Percentiles rank a stretch among this genome's conserved stretches.
Evolutionary conservation across 768 basidiomycete genomes (phyloP).

Genomic region (Dentipellis fragilis): DNA sequence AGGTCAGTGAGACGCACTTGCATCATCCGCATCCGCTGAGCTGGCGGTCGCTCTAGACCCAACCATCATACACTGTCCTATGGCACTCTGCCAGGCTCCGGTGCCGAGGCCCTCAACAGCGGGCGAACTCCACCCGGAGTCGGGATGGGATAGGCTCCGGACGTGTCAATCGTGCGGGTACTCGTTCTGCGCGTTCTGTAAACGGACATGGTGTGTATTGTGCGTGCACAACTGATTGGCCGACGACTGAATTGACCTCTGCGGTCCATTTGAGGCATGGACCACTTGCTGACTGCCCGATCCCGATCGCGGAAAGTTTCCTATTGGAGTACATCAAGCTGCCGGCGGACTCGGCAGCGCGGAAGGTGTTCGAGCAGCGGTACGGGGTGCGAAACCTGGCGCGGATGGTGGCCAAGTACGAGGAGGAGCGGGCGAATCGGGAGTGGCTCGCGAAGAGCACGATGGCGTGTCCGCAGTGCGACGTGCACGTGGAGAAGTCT

Average conservation of each 20-base stretch:
- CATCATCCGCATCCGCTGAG: background rate
- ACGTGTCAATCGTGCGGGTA: conserved; percentile 62
- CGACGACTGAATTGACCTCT: background rate
- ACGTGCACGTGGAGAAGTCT: conserved; percentile 63
- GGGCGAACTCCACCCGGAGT: conserved; percentile 37
- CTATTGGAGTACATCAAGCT: conserved; percentile 57
- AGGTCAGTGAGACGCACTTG: conserved; percentile 31
- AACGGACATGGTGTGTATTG: conserved; percentile 57
- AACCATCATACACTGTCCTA: conserved; percentile 71
- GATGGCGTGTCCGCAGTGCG: conserved; percentile 65
- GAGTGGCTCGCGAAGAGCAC: conserved; percentile 65
- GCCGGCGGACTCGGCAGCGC: conserved; percentile 39
- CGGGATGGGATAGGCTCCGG: conserved; percentile 64
- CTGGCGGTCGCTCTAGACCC: conserved; percentile 41
- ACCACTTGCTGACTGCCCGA: conserved; percentile 58
- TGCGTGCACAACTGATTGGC: too few relatives aligned
- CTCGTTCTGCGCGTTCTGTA: conserved; percentile 79
- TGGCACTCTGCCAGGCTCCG: conserved; percentile 71
- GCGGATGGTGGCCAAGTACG: conserved; percentile 48
- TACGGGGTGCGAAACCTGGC: conserved; percentile 55
- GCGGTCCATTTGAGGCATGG: conserved; percentile 86
- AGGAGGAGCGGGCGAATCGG: conserved; percentile 68
- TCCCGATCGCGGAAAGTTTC: conserved; percentile 55
- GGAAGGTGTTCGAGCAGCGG: conserved; percentile 44
- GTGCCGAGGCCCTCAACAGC: conserved; percentile 44